Evolutionary conservation across 2,329 filamentous ascomycete species (phyloP), one percentile per base, ranked within the genome.

Genomic region (Xylaria sp.): DNA sequence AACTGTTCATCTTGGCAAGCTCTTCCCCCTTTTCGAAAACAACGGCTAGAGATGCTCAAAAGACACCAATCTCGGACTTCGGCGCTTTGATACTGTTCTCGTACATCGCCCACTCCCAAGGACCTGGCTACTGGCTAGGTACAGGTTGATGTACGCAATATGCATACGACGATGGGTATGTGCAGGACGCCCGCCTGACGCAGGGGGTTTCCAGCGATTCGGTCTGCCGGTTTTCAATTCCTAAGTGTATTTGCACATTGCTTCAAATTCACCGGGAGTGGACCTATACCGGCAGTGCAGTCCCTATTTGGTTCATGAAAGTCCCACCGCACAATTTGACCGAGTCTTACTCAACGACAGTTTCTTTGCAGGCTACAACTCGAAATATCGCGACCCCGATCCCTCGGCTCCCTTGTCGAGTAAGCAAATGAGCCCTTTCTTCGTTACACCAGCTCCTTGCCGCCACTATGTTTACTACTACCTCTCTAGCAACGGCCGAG

Each of bases 391-490:
- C 31, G 46, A 39, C 46, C 18, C 25, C 57, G 56, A 59, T 15
- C 41, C n/a, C 20, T 34, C 20, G 46, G 51, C 41, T 55, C 51
- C 52, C 41, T 59, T 54, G 44, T 41, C 25, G 18, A 54, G 63
- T 61, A 46, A 64, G 41, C 59, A 65, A 31, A 39, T 25, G 57
- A 52, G 56, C 9, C 15, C 6, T 25, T 50, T 55, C 12, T 39
- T 48, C 15, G 69, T 69, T 57, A 57, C 69, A 69, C 63, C n/a
- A 50, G 3, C 6, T 18, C 23, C 18, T 65, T 28, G 50, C 58
- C 46, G 55, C 58, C 62, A 28, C 66, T 39, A 44, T 46, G 39
- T n/a, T 54, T 48, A 13, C n/a, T 52, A n/a, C 58, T 62, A 64
- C 63, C 25, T 62, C 13, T 13, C 46, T 25, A 39, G 34, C 39